A percentile compares a stretch with the other conserved stretches of the same genome.
Conservation (phyloP, 352 stramenopile genomes). For the Pythium biforme region DNA sequence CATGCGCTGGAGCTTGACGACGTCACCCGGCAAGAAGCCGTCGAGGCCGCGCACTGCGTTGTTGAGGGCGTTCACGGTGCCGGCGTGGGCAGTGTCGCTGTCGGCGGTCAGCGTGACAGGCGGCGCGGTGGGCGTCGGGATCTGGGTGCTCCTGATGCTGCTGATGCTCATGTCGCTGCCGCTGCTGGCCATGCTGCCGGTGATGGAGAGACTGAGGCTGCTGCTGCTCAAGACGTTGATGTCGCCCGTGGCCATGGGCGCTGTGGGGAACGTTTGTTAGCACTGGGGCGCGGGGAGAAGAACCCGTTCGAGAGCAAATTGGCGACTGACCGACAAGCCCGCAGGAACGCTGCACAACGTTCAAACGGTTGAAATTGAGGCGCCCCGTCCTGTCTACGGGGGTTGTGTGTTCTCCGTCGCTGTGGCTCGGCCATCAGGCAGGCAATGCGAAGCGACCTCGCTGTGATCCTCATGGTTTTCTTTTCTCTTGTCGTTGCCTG, state of each 20-base stretch:
- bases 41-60: neutral
- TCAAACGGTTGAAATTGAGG: neutral
- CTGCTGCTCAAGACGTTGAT: neutral
- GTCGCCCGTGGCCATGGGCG: neutral
- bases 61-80: too few relatives aligned
- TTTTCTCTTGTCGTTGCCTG: neutral
- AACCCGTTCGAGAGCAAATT: neutral
- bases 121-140: too few relatives aligned
- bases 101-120: too few relatives aligned
- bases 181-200: neutral
- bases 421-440: too few relatives aligned
- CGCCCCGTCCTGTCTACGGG: neutral
- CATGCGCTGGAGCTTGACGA: slow-evolving; percentile 31
- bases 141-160: neutral
- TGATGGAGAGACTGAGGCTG: neutral
- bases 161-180: slow-evolving; percentile 5
- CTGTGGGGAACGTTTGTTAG: too few relatives aligned
- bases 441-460: too few relatives aligned
- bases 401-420: too few relatives aligned
- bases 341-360: too few relatives aligned
- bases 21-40: slow-evolving; percentile 25
- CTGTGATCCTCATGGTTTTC: too few relatives aligned
- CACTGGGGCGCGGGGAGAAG: neutral
- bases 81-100: neutral
- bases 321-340: too few relatives aligned